These are phyloP conservation scores for Pyrenochaeta sp. DNA, from an alignment of 2,329 filamentous ascomycete species.

Conservation along the genomic window DNA sequence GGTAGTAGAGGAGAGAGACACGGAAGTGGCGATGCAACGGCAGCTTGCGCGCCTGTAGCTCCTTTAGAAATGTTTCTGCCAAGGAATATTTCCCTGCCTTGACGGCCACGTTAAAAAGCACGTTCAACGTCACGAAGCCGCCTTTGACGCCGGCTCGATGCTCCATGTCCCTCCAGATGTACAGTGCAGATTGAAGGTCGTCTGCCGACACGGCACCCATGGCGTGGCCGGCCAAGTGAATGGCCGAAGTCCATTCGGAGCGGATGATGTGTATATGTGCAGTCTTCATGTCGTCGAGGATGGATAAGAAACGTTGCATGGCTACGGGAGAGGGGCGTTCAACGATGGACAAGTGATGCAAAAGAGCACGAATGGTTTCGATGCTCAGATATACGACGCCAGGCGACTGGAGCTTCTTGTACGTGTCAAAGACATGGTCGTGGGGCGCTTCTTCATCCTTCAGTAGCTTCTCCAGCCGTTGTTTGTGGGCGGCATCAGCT, in stretches of 20 bases:
- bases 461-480: conserved; percentile 50
- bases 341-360: conserved; percentile 73
- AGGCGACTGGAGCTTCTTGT: conserved; percentile 62
- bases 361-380: conserved; percentile 66
- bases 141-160: conserved; percentile 68
- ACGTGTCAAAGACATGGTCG: conserved; percentile 61
- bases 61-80: conserved; percentile 83
- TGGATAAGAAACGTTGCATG: conserved; percentile 83
- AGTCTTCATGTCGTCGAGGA: conserved; percentile 83
- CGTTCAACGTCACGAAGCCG: conserved; percentile 87
- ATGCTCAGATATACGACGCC: conserved; percentile 61
- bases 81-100: conserved; percentile 85
- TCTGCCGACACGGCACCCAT: conserved; percentile 65
- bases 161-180: conserved; percentile 92
- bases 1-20: conserved; percentile 82
- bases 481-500: conserved; percentile 47
- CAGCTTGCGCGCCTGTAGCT: conserved; percentile 77
- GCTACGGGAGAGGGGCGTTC: conserved; percentile 60
- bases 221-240: conserved; percentile 80
- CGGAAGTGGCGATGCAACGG: conserved; percentile 80
- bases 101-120: conserved; percentile 87
- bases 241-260: conserved; percentile 83
- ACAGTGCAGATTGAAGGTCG: conserved; percentile 74
- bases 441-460: conserved; percentile 54
- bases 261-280: conserved; percentile 73